Evolutionary conservation across 352 stramenopile genomes (phyloP).

Genomic region (Globisporangium lucens): DNA sequence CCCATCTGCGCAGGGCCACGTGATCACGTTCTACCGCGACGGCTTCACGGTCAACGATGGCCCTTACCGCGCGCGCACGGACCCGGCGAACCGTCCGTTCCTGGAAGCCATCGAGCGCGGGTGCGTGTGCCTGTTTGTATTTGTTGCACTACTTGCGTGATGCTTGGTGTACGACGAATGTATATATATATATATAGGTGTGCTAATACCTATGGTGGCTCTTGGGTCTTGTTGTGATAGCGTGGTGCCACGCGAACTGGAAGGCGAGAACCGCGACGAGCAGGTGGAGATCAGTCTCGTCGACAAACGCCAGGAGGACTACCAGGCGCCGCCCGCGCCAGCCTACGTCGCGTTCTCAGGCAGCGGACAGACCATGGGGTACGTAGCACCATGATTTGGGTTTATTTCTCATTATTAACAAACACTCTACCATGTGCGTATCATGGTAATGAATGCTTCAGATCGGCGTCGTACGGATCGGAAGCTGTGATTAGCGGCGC

Average conservation of each 20-base stretch:
- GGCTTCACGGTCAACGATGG: conserved; percentile 85
- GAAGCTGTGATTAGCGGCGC: conserved; percentile 49
- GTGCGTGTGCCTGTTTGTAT: conserved; percentile 15
- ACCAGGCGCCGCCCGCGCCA: conserved; percentile 56
- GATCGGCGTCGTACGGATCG: conserved; percentile 35
- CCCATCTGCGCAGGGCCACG: conserved; percentile 33
- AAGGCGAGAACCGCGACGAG: conserved; percentile 61
- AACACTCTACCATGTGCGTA: background rate
- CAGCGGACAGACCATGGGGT: conserved; percentile 79
- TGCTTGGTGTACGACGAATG: too few species aligned
- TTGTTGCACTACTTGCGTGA: background rate
- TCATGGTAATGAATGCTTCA: conserved; percentile 9
- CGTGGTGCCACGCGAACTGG: conserved; percentile 70
- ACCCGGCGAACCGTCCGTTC: conserved; percentile 73
- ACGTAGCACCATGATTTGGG: background rate
- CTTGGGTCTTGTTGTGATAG: conserved; percentile 18
- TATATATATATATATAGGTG: too few species aligned
- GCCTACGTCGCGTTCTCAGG: conserved; percentile 88
- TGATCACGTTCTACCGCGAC: conserved; percentile 85
- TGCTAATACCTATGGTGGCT: conserved; percentile 1
- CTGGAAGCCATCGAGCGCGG: conserved; percentile 78
- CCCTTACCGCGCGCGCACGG: conserved; percentile 63
- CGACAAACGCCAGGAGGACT: conserved; percentile 86
- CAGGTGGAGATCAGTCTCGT: conserved; percentile 82
- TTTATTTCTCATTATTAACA: background rate